Base-by-base conservation (phyloP, 768 basidiomycete species). In the Daedaleopsis sinensis region DNA sequence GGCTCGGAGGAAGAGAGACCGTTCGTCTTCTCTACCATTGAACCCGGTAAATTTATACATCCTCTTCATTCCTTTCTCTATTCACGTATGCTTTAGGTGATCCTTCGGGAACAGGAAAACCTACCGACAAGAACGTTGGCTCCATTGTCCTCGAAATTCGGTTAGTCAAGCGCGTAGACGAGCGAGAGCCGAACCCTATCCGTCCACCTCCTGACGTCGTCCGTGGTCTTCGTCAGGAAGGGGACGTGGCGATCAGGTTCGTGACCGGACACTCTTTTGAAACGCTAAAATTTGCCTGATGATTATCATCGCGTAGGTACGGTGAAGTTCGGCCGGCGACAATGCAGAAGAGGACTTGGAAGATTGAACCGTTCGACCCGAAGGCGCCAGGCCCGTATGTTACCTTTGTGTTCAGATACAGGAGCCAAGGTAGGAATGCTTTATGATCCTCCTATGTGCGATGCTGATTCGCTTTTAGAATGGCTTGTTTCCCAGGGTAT, bases 401-500 rank as follows among this genome's bases (percentile, higher is more conserved):
- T 24, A 83, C 85, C 16, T 91, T 91, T 67, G 76, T 83, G 3
- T 91, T 90, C 69, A 78, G 85, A 43, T 91, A 91, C 70, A 76
- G 86, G 24, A 76, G 84, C 39, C 74, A 72, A 57, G 84, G 88
- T 86, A 61, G 38, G 66, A 1, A 2, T 10, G 47, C 21, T 53
- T 13, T n/a, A 3, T 36, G 11, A 8, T 36, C 16, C 13, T 23
- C 12, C 36, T 1, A 27, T 19, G 23, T 21, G 32, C 8, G n/a
- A 60, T 36, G 16, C 56, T 66, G 55, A 65, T 1, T 62, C 50
- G 47, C 48, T 65, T 7, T 19, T 60, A 49, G 66, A 68, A 1
- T 72, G 67, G 61, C 64, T 72, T 9, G 27, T 68, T 10, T 46
- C 55, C 8, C 70, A 70, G 50, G 66, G 68, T 8, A 71, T 71